Percentiles rank a stretch among this genome's conserved stretches.
Evolutionary conservation across 352 stramenopile species (phyloP).

Genomic region (Pythium pyrilobum): DNA sequence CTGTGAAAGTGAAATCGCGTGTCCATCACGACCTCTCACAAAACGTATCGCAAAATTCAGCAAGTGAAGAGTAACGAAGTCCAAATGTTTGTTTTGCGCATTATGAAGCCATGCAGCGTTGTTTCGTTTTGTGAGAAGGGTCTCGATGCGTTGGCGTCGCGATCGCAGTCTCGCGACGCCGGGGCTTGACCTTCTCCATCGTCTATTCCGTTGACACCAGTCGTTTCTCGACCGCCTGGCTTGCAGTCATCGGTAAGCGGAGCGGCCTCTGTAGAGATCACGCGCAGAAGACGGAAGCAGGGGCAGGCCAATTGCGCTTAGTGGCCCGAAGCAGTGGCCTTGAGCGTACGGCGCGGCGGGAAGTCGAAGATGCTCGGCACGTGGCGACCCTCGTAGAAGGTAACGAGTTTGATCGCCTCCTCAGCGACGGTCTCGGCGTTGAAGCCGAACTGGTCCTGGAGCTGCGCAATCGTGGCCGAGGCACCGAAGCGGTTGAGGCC

Average conservation of each 20-base stretch:
- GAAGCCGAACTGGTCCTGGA: constrained; percentile 96
- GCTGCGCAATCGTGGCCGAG: constrained; percentile 82
- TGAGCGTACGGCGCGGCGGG: constrained; percentile 57
- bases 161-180: constrained; percentile 11
- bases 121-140: background rate
- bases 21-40: too few species aligned
- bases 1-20: too few species aligned
- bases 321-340: constrained; percentile 38
- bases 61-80: too few species aligned
- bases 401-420: constrained; percentile 90
- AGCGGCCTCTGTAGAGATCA: background rate
- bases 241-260: too few species aligned
- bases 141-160: too few species aligned
- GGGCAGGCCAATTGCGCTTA: constrained; percentile 24
- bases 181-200: background rate
- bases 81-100: too few species aligned
- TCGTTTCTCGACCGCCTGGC: too few species aligned
- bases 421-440: constrained; percentile 91
- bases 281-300: background rate
- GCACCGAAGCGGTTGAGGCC: constrained; percentile 86
- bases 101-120: constrained; percentile 8
- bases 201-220: too few species aligned
- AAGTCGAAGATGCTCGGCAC: constrained; percentile 74
- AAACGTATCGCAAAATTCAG: too few species aligned
- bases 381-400: constrained; percentile 84